Evolutionary conservation across 306 rosid species (phyloP).

Genomic region (Vigna nakashimae): DNA sequence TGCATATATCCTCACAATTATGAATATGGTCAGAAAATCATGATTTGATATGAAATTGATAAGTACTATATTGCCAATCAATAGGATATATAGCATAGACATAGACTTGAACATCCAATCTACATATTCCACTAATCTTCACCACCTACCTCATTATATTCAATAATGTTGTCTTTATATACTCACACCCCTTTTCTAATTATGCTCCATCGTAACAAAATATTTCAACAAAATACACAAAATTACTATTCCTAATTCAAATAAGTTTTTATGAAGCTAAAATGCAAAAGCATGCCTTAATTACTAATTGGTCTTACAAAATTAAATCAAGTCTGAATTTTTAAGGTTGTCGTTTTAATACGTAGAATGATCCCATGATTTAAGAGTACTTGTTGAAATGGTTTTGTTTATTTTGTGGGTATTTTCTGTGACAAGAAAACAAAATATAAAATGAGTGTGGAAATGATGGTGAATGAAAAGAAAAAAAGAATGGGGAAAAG

Average conservation of each 20-base stretch:
- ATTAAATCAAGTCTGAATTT: too few species aligned
- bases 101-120: constrained; percentile 59
- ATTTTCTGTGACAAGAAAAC: constrained; percentile 7
- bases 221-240: constrained; percentile 41
- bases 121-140: constrained; percentile 66
- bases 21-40: constrained; percentile 28
- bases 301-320: too few species aligned
- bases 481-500: constrained; percentile 43
- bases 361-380: too few species aligned
- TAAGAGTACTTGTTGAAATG: constrained; percentile 20
- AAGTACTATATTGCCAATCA: constrained; percentile 46
- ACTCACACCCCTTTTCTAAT: constrained; percentile 46
- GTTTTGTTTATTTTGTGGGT: constrained; percentile 8
- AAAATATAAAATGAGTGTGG: constrained; percentile 36
- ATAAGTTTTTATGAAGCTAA: too few species aligned
- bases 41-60: constrained; percentile 42
- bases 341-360: too few species aligned
- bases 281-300: too few species aligned
- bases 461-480: constrained; percentile 52
- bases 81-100: constrained; percentile 32
- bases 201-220: constrained; percentile 63
- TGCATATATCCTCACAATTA: neutral
- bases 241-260: constrained; percentile 32
- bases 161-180: constrained; percentile 73
- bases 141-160: constrained; percentile 53